phyloP scores from a whole-genome alignment of 148 eudicot species.

The Chenopodium quinoa region DNA sequence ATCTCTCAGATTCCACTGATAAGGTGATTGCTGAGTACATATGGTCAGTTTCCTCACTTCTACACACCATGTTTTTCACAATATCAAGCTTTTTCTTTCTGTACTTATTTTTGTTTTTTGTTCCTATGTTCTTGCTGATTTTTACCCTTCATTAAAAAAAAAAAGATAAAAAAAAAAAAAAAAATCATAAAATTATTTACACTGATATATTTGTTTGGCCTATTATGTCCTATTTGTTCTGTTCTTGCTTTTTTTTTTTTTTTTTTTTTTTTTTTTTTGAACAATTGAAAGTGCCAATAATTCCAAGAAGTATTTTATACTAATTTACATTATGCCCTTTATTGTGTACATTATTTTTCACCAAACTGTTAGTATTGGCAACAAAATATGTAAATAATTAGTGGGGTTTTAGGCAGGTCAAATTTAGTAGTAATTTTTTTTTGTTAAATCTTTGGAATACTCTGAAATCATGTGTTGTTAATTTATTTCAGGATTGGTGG shows the following conservation, averaged over 20 bases:
- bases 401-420: background rate
- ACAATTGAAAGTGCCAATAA: too few relatives aligned
- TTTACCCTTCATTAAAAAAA: background rate
- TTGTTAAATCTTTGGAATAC: background rate
- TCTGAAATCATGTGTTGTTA: background rate
- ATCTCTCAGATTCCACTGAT: constrained; percentile 49
- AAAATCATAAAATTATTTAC: too few relatives aligned
- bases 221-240: background rate
- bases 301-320: too few relatives aligned
- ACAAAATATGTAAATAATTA: background rate
- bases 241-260: too few relatives aligned
- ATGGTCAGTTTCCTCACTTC: constrained; percentile 34
- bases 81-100: background rate
- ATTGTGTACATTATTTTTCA: too few relatives aligned
- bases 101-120: background rate
- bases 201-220: too few relatives aligned
- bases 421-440: background rate
- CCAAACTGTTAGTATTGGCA: too few relatives aligned
- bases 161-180: too few relatives aligned
- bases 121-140: background rate
- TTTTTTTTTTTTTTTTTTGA: too few relatives aligned
- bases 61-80: constrained; percentile 12
- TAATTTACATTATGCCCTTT: too few relatives aligned
- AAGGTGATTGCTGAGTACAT: constrained; percentile 66
- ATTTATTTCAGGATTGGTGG: constrained; percentile 79